Percentiles rank a stretch among this genome's conserved stretches.
phyloP scores from a whole-genome alignment of 208 protist genomes.

The Wallacemonas sp. region DNA sequence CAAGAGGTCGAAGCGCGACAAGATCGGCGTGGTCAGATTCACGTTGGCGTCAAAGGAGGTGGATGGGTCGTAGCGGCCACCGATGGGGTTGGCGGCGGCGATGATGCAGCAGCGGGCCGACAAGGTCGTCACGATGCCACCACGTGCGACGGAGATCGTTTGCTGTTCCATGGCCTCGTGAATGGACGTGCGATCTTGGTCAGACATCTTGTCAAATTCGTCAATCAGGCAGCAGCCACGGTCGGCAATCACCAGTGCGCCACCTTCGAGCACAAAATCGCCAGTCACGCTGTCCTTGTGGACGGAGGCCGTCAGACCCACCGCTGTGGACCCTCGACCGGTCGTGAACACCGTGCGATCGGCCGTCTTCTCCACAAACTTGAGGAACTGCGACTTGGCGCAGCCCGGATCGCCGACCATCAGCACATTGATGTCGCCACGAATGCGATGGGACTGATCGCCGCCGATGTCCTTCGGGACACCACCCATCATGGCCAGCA shows the following conservation, averaged over 20 bases:
- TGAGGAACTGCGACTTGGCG: constrained; percentile 97
- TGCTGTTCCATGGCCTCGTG: constrained; percentile 99
- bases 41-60: constrained; percentile 97
- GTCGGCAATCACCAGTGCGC: constrained; percentile 99
- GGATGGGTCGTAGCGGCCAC: constrained; percentile 96
- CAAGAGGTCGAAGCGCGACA: constrained; percentile 98
- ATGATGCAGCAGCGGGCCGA: constrained; percentile 96
- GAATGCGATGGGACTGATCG: constrained; percentile 95
- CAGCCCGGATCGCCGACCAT: constrained; percentile 99
- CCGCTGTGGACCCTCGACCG: constrained; percentile 97
- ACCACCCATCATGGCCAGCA: constrained; percentile 98
- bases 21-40: constrained; percentile 98
- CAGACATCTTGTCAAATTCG: constrained; percentile 99
- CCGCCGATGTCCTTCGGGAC: constrained; percentile 91
- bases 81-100: constrained; percentile 99
- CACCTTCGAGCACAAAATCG: constrained; percentile 99
- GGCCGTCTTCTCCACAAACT: constrained; percentile 99
- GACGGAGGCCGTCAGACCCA: constrained; percentile 99
- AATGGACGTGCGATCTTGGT: constrained; percentile 97
- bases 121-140: constrained; percentile 99
- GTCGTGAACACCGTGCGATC: constrained; percentile 99
- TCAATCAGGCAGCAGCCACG: constrained; percentile 99
- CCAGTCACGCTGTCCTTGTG: constrained; percentile 96
- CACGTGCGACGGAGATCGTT: constrained; percentile 99
- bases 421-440: constrained; percentile 99